These are phyloP conservation scores for Zygotorulaspora mrakii DNA, from an alignment of 1,139 yeast species.

Conservation along the genomic window DNA sequence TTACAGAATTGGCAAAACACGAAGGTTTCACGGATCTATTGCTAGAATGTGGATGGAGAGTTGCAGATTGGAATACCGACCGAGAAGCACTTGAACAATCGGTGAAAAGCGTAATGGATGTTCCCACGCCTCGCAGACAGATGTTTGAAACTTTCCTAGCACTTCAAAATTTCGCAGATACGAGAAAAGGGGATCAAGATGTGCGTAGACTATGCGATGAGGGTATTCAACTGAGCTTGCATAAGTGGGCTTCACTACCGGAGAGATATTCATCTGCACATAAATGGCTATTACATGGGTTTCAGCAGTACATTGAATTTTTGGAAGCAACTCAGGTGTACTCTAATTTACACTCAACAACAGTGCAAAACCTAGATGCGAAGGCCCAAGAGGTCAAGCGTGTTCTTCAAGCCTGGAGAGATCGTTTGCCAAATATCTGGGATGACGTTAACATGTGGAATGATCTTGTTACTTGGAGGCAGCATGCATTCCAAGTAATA, in stretches of 20 bases:
- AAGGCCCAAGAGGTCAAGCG: conserved; percentile 93
- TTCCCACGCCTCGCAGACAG: conserved; percentile 95
- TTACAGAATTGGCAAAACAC: conserved; percentile 94
- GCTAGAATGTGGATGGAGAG: conserved; percentile 98
- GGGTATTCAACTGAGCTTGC: conserved; percentile 87
- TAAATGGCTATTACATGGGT: conserved; percentile 82
- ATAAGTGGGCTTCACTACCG: conserved; percentile 94
- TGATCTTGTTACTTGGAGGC: conserved; percentile 96
- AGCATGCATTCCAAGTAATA: conserved; percentile 96
- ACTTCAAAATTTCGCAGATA: conserved; percentile 90
- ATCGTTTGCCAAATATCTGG: conserved; percentile 92
- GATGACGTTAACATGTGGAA: conserved; percentile 98
- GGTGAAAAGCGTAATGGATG: conserved; percentile 95
- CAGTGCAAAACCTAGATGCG: conserved; percentile 84
- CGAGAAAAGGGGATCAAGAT: conserved; percentile 74
- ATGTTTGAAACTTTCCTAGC: conserved; percentile 91
- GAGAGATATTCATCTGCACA: conserved; percentile 78
- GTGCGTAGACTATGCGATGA: conserved; percentile 87
- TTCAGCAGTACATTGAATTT: conserved; percentile 96
- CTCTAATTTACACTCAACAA: conserved; percentile 82
- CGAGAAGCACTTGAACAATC: conserved; percentile 92
- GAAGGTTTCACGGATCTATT: conserved; percentile 94
- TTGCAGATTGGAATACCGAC: conserved; percentile 97
- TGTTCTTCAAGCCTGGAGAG: conserved; percentile 96
- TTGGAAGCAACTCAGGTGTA: conserved; percentile 97